A percentile compares a stretch with the other conserved stretches of the same genome.
These are phyloP conservation scores for Boechera retrofracta DNA, from an alignment of 345 rosid species.

Conservation along the genomic window DNA sequence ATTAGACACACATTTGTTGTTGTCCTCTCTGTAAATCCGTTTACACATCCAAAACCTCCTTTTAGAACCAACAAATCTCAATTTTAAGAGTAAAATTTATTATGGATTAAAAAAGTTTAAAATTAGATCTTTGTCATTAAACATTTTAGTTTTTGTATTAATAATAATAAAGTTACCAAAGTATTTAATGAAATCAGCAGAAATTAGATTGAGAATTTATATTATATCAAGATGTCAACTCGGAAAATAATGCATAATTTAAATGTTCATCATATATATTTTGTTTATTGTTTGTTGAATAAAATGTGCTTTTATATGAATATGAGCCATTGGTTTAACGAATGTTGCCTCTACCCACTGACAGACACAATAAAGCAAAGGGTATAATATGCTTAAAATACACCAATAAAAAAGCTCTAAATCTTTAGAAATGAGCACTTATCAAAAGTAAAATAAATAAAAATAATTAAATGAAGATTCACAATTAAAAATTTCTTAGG, in stretches of 20 bases:
- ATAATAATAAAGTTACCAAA: neutral
- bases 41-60: constrained; percentile 41
- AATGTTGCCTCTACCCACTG: constrained; percentile 35
- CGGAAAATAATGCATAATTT: neutral
- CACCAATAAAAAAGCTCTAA: neutral
- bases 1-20: constrained; percentile 28
- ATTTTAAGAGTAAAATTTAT: neutral
- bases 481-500: neutral
- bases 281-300: neutral
- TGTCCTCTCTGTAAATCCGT: constrained; percentile 32
- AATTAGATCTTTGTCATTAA: neutral
- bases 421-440: constrained; percentile 16
- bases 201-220: neutral
- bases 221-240: no score
- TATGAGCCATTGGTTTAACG: constrained; percentile 23
- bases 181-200: neutral
- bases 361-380: constrained; percentile 27
- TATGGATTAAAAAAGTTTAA: neutral
- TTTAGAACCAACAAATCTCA: neutral
- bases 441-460: neutral
- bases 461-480: constrained; percentile 1
- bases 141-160: neutral
- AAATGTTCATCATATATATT: neutral
- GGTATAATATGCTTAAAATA: constrained; percentile 31
- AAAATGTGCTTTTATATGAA: neutral